Conservation (phyloP, 2,329 filamentous ascomycete species). For the Colletotrichum camelliae region DNA sequence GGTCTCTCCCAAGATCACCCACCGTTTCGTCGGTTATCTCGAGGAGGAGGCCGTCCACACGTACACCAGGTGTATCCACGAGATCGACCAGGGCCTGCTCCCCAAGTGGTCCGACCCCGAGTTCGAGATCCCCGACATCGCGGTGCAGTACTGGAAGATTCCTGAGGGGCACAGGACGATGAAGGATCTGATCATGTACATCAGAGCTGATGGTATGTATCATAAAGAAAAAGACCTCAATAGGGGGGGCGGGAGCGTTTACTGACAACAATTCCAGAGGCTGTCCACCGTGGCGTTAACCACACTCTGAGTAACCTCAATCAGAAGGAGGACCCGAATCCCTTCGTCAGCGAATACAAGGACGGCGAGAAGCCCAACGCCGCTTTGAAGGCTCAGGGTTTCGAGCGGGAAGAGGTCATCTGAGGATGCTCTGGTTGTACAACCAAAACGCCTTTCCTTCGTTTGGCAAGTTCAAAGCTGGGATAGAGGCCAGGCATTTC, state of each 20-base stretch:
- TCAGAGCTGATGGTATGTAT: conserved; percentile 70
- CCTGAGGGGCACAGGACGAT: conserved; percentile 83
- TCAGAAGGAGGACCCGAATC: conserved; percentile 87
- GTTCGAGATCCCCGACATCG: conserved; percentile 85
- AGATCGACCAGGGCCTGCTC: conserved; percentile 83
- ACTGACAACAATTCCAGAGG: conserved; percentile 55
- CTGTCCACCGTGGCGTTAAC: conserved; percentile 92
- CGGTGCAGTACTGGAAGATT: conserved; percentile 93
- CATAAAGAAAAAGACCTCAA: neutral
- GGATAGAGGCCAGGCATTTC: neutral
- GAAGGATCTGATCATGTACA: conserved; percentile 86
- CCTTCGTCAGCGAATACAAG: conserved; percentile 85
- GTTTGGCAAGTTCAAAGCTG: neutral
- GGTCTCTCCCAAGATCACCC: conserved; percentile 83
- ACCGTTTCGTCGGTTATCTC: conserved; percentile 95
- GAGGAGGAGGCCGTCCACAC: conserved; percentile 98
- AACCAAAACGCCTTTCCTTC: neutral
- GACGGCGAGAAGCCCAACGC: conserved; percentile 72
- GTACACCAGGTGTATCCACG: conserved; percentile 86
- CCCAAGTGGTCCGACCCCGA: conserved; percentile 77
- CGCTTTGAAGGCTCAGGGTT: conserved; percentile 71
- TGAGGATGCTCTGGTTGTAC: conserved; percentile 28
- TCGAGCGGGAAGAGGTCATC: conserved; percentile 85
- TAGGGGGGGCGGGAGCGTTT: neutral
- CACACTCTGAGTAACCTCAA: conserved; percentile 91